Conservation (phyloP, 2,329 filamentous ascomycete species). For the Aspergillus versicolor region DNA sequence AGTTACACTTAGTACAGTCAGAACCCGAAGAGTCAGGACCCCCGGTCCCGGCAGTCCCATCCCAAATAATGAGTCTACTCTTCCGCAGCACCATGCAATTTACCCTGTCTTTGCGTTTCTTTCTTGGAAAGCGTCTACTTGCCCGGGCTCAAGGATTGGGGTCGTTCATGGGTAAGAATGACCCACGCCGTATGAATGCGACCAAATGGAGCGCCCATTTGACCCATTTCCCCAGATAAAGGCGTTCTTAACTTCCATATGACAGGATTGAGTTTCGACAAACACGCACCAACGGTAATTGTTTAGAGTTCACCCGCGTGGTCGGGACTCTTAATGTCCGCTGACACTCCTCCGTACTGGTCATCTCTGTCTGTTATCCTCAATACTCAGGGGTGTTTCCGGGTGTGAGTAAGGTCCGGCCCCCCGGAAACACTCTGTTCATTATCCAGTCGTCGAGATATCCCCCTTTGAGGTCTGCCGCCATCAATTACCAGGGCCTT, state of each 20-base stretch:
- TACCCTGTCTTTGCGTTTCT: not conserved
- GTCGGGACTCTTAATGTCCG: slow-evolving; percentile 23
- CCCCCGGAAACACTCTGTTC: not conserved
- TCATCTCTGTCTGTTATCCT: not conserved
- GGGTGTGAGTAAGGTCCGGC: not conserved
- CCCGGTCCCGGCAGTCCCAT: not conserved
- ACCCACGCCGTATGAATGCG: not conserved
- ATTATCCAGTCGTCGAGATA: not conserved
- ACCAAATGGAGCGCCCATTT: slow-evolving; percentile 1
- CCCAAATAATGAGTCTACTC: not conserved
- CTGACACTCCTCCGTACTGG: not conserved
- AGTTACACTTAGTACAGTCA: not conserved
- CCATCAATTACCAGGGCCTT: not conserved
- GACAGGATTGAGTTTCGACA: slow-evolving; percentile 34
- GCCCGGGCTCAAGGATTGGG: not conserved
- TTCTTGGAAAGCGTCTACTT: not conserved
- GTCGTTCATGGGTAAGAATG: not conserved
- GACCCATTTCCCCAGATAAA: slow-evolving; percentile 11
- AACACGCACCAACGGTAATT: slow-evolving; percentile 33
- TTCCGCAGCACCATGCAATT: not conserved
- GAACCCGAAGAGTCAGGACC: not conserved
- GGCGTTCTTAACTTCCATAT: not conserved
- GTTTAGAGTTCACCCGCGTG: slow-evolving; percentile 29
- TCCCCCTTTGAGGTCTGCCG: not conserved
- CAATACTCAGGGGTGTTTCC: not conserved